Percentiles rank a stretch among this genome's conserved stretches.
Evolutionary conservation across 768 basidiomycete genomes (phyloP).

Genomic region (Exidia glandulosa): DNA sequence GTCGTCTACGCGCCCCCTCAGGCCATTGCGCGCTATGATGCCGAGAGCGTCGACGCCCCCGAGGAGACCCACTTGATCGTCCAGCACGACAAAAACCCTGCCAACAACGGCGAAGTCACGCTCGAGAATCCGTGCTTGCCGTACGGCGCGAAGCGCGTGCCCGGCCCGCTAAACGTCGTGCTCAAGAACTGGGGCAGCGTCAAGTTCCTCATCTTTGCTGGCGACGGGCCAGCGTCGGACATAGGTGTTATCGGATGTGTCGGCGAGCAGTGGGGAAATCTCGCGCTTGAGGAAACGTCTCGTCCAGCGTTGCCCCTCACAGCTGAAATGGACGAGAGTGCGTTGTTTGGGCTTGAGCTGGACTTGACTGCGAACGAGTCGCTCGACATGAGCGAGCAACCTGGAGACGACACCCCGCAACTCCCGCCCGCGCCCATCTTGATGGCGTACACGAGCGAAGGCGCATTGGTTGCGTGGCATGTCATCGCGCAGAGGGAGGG

Average conservation of each 20-base stretch:
- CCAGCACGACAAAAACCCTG: constrained; percentile 30
- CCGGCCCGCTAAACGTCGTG: constrained; percentile 29
- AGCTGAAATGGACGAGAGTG: constrained; percentile 57
- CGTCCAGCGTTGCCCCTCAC: constrained; percentile 56
- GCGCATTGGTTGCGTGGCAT: constrained; percentile 65
- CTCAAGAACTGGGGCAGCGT: constrained; percentile 36
- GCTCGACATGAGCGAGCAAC: constrained; percentile 24
- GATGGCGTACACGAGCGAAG: constrained; percentile 70
- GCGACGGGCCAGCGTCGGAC: constrained; percentile 41
- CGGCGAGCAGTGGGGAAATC: constrained; percentile 31
- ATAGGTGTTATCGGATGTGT: constrained; percentile 34
- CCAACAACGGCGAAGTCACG: constrained; percentile 25
- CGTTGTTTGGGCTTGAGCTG: constrained; percentile 49
- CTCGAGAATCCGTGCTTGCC: constrained; percentile 31
- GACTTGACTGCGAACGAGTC: constrained; percentile 48
- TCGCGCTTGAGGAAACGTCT: constrained; percentile 38
- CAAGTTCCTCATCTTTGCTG: constrained; percentile 31
- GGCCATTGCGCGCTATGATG: constrained; percentile 1
- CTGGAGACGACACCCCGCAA: constrained; percentile 27
- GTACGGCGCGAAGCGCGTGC: constrained; percentile 31
- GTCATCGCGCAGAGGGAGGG: constrained; percentile 42
- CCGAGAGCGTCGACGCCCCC: not conserved
- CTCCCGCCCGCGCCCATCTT: constrained; percentile 43
- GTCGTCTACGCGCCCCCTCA: constrained; percentile 47
- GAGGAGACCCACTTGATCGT: constrained; percentile 28